phyloP scores from a whole-genome alignment of 2,329 filamentous ascomycete genomes.

The Leptographium lundbergii region DNA sequence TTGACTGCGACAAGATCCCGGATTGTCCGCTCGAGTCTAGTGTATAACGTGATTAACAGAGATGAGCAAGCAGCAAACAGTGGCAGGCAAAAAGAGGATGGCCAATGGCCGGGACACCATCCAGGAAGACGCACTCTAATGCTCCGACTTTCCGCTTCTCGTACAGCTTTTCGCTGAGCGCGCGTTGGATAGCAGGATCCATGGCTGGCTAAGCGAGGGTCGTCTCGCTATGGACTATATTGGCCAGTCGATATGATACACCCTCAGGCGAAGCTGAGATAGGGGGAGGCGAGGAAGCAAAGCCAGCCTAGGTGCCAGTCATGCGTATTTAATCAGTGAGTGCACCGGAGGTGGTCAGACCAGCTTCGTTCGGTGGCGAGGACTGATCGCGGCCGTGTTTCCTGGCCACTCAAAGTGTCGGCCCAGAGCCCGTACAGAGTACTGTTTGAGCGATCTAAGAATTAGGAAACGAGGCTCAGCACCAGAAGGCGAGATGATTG shows the following conservation, averaged over 20 bases:
- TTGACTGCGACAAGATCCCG: constrained; percentile 66
- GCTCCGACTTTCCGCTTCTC: constrained; percentile 95
- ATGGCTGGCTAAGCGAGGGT: constrained; percentile 32
- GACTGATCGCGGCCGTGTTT: too few species aligned
- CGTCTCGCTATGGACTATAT: too few species aligned
- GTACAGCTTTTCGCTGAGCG: constrained; percentile 96
- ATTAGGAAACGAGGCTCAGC: neutral
- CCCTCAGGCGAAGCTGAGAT: too few species aligned
- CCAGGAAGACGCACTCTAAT: constrained; percentile 60
- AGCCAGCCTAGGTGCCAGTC: too few species aligned
- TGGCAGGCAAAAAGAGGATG: neutral
- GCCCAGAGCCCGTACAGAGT: neutral
- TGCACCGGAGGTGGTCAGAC: too few species aligned
- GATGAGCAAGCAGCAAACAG: neutral
- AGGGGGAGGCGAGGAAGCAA: too few species aligned
- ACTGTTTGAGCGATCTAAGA: neutral
- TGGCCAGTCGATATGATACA: too few species aligned
- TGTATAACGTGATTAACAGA: too few species aligned
- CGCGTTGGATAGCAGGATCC: constrained; percentile 80
- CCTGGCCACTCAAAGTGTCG: too few species aligned
- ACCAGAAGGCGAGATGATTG: neutral
- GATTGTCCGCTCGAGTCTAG: constrained; percentile 78
- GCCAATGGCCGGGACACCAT: neutral
- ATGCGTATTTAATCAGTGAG: too few species aligned
- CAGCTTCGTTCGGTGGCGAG: too few species aligned